Evolutionary conservation across 2,329 filamentous ascomycete species (phyloP).

Genomic region (Clarireedia sp.): DNA sequence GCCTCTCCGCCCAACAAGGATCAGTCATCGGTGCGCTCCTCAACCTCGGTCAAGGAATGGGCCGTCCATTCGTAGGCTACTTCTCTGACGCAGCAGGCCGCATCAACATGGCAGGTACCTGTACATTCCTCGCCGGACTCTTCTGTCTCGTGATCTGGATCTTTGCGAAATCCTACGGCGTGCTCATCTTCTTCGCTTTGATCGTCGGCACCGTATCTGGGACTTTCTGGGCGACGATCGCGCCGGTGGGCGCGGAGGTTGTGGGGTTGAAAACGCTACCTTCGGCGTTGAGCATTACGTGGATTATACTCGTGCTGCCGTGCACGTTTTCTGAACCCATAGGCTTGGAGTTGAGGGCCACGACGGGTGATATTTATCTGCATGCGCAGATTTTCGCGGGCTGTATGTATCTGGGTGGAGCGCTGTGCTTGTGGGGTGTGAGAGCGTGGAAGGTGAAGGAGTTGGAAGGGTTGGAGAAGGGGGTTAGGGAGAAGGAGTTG

Average conservation of each 20-base stretch:
- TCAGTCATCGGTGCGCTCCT: constrained; percentile 65
- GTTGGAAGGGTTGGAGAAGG: constrained; percentile 32
- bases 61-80: constrained; percentile 64
- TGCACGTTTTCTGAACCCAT: constrained; percentile 59
- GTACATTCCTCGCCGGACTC: constrained; percentile 56
- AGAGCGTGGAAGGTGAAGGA: constrained; percentile 54
- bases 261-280: constrained; percentile 63
- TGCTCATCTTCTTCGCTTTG: constrained; percentile 64
- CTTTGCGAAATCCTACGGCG: constrained; percentile 54
- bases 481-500: constrained; percentile 14
- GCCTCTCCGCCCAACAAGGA: constrained; percentile 58
- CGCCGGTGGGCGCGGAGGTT: constrained; percentile 53
- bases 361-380: constrained; percentile 43
- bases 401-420: constrained; percentile 53
- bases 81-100: constrained; percentile 63
- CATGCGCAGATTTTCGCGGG: constrained; percentile 53
- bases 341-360: constrained; percentile 43
- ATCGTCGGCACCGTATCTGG: constrained; percentile 60
- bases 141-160: constrained; percentile 67
- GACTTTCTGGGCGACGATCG: constrained; percentile 32
- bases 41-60: constrained; percentile 56
- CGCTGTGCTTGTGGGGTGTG: constrained; percentile 44
- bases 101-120: constrained; percentile 61
- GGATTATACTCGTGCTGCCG: constrained; percentile 63
- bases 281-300: constrained; percentile 61